A percentile compares a stretch with the other conserved stretches of the same genome.
Evolutionary conservation across 768 basidiomycete species (phyloP).

Genomic region (Tremella mesenterica): DNA sequence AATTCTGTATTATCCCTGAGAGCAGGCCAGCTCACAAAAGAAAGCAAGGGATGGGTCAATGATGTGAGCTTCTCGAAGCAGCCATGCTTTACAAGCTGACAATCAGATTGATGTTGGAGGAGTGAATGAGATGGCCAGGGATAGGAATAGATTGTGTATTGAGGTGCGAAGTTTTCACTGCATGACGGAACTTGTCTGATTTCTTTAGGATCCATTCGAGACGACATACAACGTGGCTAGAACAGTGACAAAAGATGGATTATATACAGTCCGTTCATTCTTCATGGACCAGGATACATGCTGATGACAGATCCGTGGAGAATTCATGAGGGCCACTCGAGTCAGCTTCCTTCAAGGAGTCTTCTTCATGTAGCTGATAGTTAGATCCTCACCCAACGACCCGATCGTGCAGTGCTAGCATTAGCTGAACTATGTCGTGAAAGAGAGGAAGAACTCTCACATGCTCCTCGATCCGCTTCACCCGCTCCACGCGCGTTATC

Average conservation of each 20-base stretch:
- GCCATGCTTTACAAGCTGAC: slow-evolving; percentile 1
- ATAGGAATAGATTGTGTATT: slow-evolving; percentile 90
- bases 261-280: slow-evolving; percentile 65
- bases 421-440: slow-evolving; percentile 88
- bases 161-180: slow-evolving; percentile 53
- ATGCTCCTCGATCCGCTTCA: slow-evolving; percentile 43
- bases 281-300: neutral
- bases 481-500: slow-evolving; percentile 37
- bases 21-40: slow-evolving; percentile 78
- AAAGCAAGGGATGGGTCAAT: slow-evolving; percentile 87
- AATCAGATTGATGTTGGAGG: slow-evolving; percentile 45
- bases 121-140: slow-evolving; percentile 51
- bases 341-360: slow-evolving; percentile 18
- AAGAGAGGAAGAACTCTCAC: slow-evolving; percentile 52
- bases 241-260: slow-evolving; percentile 90
- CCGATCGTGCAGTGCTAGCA: slow-evolving; percentile 69
- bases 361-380: slow-evolving; percentile 4
- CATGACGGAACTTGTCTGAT: neutral
- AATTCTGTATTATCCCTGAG: slow-evolving; percentile 85
- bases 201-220: slow-evolving; percentile 82
- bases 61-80: slow-evolving; percentile 55
- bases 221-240: slow-evolving; percentile 91
- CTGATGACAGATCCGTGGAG: slow-evolving; percentile 73
- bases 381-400: slow-evolving; percentile 68
- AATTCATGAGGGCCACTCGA: slow-evolving; percentile 86